Evolutionary conservation across 257 asterid genomes (phyloP).

Genomic region (Solanum ossicruentum): DNA sequence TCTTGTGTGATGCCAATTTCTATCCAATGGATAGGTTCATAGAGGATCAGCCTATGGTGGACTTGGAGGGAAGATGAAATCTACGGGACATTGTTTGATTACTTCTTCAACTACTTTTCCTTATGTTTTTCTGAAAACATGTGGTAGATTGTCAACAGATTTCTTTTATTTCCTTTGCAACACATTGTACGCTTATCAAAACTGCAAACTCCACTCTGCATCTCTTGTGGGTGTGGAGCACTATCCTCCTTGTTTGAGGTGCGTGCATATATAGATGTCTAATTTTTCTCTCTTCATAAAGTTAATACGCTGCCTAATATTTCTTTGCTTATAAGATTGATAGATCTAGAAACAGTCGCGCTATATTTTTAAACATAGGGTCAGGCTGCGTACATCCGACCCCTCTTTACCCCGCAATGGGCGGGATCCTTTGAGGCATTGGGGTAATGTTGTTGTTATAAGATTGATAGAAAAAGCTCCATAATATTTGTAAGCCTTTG

Average conservation of each 20-base stretch:
- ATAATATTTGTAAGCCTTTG: not conserved
- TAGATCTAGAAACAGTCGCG: no score
- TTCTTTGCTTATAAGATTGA: not conserved
- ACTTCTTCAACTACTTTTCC: conserved; percentile 65
- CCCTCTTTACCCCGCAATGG: no score
- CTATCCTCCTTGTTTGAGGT: conserved; percentile 89
- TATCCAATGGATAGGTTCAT: conserved; percentile 53
- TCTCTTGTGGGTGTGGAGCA: conserved; percentile 49
- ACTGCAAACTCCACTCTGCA: conserved; percentile 26
- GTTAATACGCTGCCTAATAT: not conserved
- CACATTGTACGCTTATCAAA: conserved; percentile 18
- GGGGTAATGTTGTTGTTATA: no score
- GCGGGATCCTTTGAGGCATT: no score
- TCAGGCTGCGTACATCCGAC: no score
- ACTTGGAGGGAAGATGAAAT: conserved; percentile 48
- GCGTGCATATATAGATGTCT: conserved; percentile 19
- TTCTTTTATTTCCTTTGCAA: conserved; percentile 8
- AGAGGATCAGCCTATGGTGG: conserved; percentile 33
- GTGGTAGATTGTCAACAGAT: conserved; percentile 46
- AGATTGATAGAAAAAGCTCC: not conserved
- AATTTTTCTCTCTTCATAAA: not conserved
- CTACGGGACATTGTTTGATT: conserved; percentile 52
- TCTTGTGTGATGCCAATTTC: conserved; percentile 46
- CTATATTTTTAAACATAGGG: no score
- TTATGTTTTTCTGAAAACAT: conserved; percentile 45